Base-by-base conservation (phyloP, 768 basidiomycete genomes). In the Hypholoma fasciculare region DNA sequence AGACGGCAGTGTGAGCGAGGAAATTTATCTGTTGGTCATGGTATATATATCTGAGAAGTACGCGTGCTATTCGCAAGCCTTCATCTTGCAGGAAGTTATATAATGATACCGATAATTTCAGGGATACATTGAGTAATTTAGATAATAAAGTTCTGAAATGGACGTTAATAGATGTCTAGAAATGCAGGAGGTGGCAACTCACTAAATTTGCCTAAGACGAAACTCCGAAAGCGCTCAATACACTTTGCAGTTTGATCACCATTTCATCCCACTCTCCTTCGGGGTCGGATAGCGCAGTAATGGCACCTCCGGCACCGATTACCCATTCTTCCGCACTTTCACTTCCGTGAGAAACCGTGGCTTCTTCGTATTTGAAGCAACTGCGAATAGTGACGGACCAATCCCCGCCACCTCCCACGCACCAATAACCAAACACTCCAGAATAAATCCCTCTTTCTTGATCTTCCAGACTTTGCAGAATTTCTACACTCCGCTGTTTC, bases 241-340 rank as follows among this genome's bases (percentile, higher is more conserved):
- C 89, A 63, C 90, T 91, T 60, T 87, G 81, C 26, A 96, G 81
- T 70, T 98, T 98, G n/a, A 86, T 79, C 17, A 85, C 65, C 82
- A 98, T 96, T 70, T 98, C 96, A 7, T 96, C 94, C 95, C 95
- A 97, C 70, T 98, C 96, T 6, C 80, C 86, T 46, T 87, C 83
- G 4, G 89, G 80, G 59, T 95, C 85, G 5, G 94, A 96, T 39
- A 98, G 79, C 13, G 94, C 94, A 19, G 96, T 98, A 63, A 98
- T 97, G 9, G 95, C 96, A 37, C 96, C 96, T n/a, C 96, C 96
- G 17, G 95, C 94, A 17, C 95, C 96, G 34, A 96, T 78, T 1
- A 78, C 74, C 92, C 91, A 93, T 40, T 84, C 77, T 65, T 92
- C 87, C 27, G 62, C 58, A 19, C 27, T 42, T 51, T 65, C 49